phyloP scores from a whole-genome alignment of 129 eudicot genomes.

The Lactuca sativa region DNA sequence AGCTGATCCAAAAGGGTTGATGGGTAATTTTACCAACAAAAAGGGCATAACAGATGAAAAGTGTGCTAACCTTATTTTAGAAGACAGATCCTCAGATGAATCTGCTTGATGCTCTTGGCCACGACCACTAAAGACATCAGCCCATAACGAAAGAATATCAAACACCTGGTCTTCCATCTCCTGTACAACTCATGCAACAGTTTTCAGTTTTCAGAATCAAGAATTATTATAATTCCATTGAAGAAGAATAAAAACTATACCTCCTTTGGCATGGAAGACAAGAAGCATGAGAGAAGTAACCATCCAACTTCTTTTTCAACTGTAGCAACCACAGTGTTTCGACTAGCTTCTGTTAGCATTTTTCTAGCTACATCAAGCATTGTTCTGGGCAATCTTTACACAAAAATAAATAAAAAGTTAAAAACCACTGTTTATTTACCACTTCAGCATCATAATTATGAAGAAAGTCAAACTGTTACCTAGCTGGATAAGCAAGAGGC shows the following conservation, averaged over 20 bases:
- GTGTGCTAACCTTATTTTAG: conserved; percentile 58
- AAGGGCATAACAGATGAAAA: not conserved
- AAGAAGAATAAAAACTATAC: conserved; percentile 32
- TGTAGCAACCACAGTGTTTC: conserved; percentile 65
- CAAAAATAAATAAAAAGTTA: conserved; percentile 23
- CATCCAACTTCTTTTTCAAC: conserved; percentile 98
- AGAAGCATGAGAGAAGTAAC: conserved; percentile 78
- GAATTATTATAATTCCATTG: conserved; percentile 6
- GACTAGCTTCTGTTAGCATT: conserved; percentile 72
- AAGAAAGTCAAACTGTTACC: conserved; percentile 38
- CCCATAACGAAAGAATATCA: conserved; percentile 94
- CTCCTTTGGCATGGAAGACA: conserved; percentile 94
- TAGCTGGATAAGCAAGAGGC: conserved; percentile 97
- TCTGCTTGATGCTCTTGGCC: conserved; percentile 53
- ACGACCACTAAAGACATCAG: conserved; percentile 62
- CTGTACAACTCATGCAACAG: conserved; percentile 48
- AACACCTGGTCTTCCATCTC: conserved; percentile 96
- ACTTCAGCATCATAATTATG: not conserved
- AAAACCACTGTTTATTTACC: conserved; percentile 10
- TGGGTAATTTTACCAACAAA: not conserved
- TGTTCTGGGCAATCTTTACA: conserved; percentile 78
- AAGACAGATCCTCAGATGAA: conserved; percentile 51
- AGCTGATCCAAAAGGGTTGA: not conserved
- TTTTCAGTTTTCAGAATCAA: conserved; percentile 16
- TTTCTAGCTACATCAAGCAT: conserved; percentile 87